A percentile compares a stretch with the other conserved stretches of the same genome.
phyloP scores from a whole-genome alignment of 2,329 filamentous ascomycete genomes.

The Ascosphaera pollenicola region DNA sequence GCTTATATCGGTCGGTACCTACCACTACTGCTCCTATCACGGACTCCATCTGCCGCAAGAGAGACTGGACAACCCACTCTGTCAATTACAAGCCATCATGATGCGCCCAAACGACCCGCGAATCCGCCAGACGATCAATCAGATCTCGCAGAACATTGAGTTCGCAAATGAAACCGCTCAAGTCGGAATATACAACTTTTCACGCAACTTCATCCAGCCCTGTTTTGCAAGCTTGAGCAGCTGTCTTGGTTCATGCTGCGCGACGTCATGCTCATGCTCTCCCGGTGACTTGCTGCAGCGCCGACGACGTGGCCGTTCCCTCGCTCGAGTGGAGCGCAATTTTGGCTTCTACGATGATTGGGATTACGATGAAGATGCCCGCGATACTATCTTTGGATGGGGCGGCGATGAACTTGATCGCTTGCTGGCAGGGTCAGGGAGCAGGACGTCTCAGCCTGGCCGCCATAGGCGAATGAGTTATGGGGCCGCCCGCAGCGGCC shows the following conservation, averaged over 20 bases:
- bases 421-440: slow-evolving; percentile 38
- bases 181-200: slow-evolving; percentile 71
- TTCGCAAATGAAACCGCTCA: slow-evolving; percentile 81
- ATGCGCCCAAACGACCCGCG: slow-evolving; percentile 54
- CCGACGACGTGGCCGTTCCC: slow-evolving; percentile 34
- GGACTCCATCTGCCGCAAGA: too few species aligned
- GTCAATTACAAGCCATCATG: slow-evolving; percentile 18
- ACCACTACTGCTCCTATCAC: too few species aligned
- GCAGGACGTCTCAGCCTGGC: slow-evolving; percentile 35
- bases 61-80: too few species aligned
- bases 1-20: too few species aligned
- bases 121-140: slow-evolving; percentile 81
- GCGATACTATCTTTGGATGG: slow-evolving; percentile 48
- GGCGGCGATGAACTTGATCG: slow-evolving; percentile 70
- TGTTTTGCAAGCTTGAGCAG: slow-evolving; percentile 47
- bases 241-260: slow-evolving; percentile 47
- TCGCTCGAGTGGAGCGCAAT: slow-evolving; percentile 51
- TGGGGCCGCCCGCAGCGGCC: slow-evolving; percentile 38
- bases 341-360: slow-evolving; percentile 99
- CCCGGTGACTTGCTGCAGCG: slow-evolving; percentile 54
- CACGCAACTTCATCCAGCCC: slow-evolving; percentile 64
- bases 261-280: slow-evolving; percentile 46
- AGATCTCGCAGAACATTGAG: slow-evolving; percentile 77
- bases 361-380: slow-evolving; percentile 38
- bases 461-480: slow-evolving; percentile 78